phyloP scores from a whole-genome alignment of 441 rosid species.

The Rhodomyrtus psidioides region DNA sequence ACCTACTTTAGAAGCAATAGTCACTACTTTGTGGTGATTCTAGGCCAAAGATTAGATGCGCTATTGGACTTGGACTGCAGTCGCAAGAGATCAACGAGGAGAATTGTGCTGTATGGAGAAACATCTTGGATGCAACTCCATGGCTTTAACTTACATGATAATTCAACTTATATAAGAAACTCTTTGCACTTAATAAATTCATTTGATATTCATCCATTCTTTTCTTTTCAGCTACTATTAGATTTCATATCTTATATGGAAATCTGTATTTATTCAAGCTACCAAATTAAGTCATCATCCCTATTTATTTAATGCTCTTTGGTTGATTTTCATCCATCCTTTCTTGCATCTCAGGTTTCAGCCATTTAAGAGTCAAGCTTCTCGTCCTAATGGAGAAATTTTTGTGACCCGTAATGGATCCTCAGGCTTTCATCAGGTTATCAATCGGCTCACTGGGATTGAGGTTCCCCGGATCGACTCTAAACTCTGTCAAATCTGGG shows the following conservation, averaged over 20 bases:
- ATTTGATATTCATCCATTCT: background rate
- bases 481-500: slow-evolving; percentile 35
- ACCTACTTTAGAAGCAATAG: background rate
- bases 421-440: slow-evolving; percentile 88
- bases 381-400: slow-evolving; percentile 35
- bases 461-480: slow-evolving; percentile 45
- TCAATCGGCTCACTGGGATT: slow-evolving; percentile 86
- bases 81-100: background rate
- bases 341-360: slow-evolving; percentile 18
- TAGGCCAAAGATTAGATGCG: background rate
- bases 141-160: background rate
- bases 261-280: background rate
- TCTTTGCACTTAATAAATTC: background rate
- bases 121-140: background rate
- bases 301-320: background rate
- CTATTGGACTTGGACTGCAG: background rate
- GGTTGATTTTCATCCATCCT: background rate
- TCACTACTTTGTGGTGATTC: background rate
- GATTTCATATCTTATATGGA: background rate
- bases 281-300: background rate
- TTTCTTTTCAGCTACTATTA: background rate
- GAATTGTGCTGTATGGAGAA: background rate
- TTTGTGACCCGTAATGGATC: slow-evolving; percentile 75
- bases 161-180: background rate
- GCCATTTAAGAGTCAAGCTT: slow-evolving; percentile 21